Evolutionary conservation across 2,329 filamentous ascomycete genomes (phyloP), one percentile per base, ranked within the genome.

Genomic region (Claviceps pazoutovae): DNA sequence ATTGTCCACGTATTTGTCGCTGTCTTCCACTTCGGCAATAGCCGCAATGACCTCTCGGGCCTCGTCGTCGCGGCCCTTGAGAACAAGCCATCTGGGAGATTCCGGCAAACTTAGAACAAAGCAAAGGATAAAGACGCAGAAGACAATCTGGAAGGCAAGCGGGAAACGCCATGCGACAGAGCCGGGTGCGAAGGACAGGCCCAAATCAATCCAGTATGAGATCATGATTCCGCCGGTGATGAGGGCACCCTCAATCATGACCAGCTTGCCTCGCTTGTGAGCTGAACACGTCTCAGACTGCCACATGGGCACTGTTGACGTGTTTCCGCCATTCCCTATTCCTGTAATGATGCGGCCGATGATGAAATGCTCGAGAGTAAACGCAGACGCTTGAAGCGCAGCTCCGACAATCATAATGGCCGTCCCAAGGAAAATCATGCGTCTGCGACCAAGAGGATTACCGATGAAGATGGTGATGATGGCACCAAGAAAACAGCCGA

Each of bases 401-500:
- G 77, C 78, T 7, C 80, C 82, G 26, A 84, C 44, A n/a, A 69
- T 61, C 60, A 78, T 79, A 59, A 84, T 74, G 14, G 71, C 55
- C 6, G 78, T 78, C 16, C 79, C 80, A 45, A 82, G 69, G 60
- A 81, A 72, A 52, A 83, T 78, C 23, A 80, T 80, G 56, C 69
- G 71, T 56, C 73, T 73, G 50, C 81, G 74, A 13, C 81, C 81
- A 48, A 82, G 74, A 23, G 71, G 70, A 57, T 84, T 81, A 64
- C 80, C 80, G 13, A 80, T 79, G 58, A 83, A 83, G 23, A 80
- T 82, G 53, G 78, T 79, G 59, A 81, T 79, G 61, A 83, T 78
- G 19, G 79, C 79, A 11, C 80, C 80, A 52, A 82, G 69, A 49
- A 80, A 78, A 63, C 79, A 82, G 13, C 79, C 79, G n/a, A 80